A percentile compares a stretch with the other conserved stretches of the same genome.
Conservation (phyloP, 139 green algal genomes). For the Chlamydomonas incerta region DNA sequence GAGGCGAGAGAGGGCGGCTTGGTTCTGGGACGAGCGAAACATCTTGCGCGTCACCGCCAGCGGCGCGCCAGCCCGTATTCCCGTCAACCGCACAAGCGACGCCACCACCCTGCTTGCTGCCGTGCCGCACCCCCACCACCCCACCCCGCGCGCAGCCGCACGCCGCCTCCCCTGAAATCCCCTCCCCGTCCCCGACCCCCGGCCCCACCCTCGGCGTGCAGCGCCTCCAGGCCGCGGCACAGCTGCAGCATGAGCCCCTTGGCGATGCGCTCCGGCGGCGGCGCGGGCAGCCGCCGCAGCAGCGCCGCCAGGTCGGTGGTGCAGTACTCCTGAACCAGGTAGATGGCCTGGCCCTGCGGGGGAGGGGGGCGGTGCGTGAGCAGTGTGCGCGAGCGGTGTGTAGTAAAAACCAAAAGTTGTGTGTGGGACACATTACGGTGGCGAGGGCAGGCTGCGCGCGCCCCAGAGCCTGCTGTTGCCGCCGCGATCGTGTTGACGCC, state of each 20-base stretch:
- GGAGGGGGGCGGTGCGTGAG: not conserved
- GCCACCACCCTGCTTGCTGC: no score
- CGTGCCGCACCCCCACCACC: not conserved
- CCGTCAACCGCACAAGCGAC: not conserved
- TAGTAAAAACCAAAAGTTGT: no score
- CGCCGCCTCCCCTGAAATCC: no score
- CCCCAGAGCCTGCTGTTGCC: no score
- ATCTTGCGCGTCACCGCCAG: no score
- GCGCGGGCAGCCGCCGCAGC: not conserved
- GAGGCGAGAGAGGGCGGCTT: no score
- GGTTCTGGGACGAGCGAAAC: no score
- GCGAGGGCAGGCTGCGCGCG: no score
- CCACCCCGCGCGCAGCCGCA: not conserved
- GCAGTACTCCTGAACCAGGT: conserved; percentile 59
- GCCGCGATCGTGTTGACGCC: no score
- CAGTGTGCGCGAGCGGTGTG: not conserved
- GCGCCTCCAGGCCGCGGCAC: conserved; percentile 44
- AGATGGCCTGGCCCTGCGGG: conserved; percentile 43
- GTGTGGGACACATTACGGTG: not conserved
- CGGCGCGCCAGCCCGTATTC: no score
- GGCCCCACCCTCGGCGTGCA: conserved; percentile 49
- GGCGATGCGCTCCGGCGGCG: conserved; percentile 30
- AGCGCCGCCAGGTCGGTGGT: conserved; percentile 47
- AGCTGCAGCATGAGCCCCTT: conserved; percentile 56
- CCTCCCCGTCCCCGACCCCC: not conserved